Conservation (phyloP, 495 filamentous ascomycete genomes). For the Neurospora cerealis region DNA sequence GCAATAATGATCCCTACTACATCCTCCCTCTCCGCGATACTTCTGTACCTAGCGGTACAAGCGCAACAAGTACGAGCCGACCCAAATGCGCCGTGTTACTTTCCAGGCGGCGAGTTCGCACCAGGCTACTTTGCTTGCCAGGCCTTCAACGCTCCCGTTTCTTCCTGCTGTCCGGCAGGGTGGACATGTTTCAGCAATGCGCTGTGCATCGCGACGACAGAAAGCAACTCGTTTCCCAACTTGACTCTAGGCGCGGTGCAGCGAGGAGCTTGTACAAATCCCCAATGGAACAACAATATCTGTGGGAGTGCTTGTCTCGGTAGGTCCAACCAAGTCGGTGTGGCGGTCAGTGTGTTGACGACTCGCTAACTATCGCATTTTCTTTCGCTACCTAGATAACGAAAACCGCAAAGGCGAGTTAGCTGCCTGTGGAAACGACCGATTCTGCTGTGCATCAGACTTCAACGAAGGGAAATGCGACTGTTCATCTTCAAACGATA, state of each 20-base stretch:
- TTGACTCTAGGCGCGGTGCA: conserved; percentile 14
- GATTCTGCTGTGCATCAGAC: conserved; percentile 20
- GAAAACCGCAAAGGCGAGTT: conserved; percentile 13
- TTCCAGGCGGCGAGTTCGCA: conserved; percentile 14
- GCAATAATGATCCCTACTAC: neutral
- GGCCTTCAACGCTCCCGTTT: conserved; percentile 6
- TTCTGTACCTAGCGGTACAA: neutral
- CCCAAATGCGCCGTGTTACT: conserved; percentile 21
- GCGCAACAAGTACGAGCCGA: neutral
- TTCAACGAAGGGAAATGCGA: conserved; percentile 18
- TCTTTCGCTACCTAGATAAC: neutral
- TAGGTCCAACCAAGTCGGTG: conserved; percentile 2
- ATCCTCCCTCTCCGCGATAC: neutral
- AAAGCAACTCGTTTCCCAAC: conserved; percentile 10
- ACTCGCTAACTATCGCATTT: neutral
- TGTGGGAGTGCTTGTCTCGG: conserved; percentile 26
- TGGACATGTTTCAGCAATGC: conserved; percentile 27
- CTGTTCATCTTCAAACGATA: conserved; percentile 9
- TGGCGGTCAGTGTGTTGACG: neutral
- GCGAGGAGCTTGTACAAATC: conserved; percentile 22
- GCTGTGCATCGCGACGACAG: conserved; percentile 24
- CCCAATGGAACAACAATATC: conserved; percentile 18
- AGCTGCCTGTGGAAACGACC: conserved; percentile 16
- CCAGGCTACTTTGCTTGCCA: conserved; percentile 19
- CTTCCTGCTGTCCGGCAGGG: conserved; percentile 21